Evolutionary conservation across 768 basidiomycete species (phyloP).

Genomic region (Leccinum obscurum): DNA sequence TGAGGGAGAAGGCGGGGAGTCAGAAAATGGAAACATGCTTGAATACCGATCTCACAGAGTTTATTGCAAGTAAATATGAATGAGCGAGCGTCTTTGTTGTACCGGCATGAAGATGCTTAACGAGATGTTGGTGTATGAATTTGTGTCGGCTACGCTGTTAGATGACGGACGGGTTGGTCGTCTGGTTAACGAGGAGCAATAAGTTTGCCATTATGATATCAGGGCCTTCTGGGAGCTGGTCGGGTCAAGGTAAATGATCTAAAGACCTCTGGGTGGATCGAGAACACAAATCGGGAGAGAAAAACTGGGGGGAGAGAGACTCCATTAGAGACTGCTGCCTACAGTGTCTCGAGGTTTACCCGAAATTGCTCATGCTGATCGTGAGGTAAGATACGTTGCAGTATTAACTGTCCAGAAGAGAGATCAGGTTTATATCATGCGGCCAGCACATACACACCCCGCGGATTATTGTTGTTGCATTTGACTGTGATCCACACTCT

Average conservation of each 20-base stretch:
- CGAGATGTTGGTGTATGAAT: constrained; percentile 51
- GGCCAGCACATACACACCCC: too few relatives aligned
- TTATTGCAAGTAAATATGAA: neutral
- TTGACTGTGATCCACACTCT: neutral
- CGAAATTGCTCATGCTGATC: constrained; percentile 14
- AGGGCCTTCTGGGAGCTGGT: constrained; percentile 46
- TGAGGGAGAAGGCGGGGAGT: constrained; percentile 14
- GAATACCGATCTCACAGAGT: too few relatives aligned
- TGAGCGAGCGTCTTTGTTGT: neutral
- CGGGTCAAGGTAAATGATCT: constrained; percentile 6
- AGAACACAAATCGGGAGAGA: constrained; percentile 39
- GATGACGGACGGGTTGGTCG: constrained; percentile 39
- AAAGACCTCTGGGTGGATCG: neutral
- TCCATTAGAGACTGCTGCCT: constrained; percentile 41
- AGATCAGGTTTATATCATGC: neutral
- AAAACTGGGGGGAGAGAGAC: constrained; percentile 35
- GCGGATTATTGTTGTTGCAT: too few relatives aligned
- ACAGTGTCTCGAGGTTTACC: constrained; percentile 5
- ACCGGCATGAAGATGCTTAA: constrained; percentile 65
- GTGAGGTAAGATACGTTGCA: neutral
- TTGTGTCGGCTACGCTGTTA: constrained; percentile 36
- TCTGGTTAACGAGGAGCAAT: constrained; percentile 38
- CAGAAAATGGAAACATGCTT: neutral
- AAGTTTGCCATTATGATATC: constrained; percentile 52
- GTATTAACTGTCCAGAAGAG: neutral